Percentiles rank a stretch among this genome's conserved stretches.
Evolutionary conservation across 1,139 yeast species (phyloP).

Genomic region (Meyerozyma smithsonii): DNA sequence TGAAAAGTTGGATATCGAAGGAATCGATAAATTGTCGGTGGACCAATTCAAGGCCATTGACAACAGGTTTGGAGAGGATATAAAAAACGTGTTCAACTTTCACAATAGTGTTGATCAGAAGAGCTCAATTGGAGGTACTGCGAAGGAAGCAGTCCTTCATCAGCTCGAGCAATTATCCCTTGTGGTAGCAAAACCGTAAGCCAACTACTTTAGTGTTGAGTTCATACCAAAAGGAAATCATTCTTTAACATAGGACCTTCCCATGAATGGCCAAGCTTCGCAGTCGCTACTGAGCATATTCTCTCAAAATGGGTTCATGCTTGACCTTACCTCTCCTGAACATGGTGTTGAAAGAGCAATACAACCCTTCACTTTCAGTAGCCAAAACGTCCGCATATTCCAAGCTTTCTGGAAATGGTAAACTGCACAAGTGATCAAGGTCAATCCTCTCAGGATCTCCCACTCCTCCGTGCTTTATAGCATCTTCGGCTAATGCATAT

Average conservation of each 20-base stretch:
- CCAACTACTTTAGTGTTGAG: too few species aligned
- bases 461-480: background rate
- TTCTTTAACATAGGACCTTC: too few species aligned
- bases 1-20: conserved; percentile 68
- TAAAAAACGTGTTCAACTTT: conserved; percentile 77
- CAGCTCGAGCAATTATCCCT: conserved; percentile 55
- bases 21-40: conserved; percentile 73
- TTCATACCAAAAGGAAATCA: too few species aligned
- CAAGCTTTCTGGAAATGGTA: background rate
- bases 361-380: background rate
- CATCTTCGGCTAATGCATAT: background rate
- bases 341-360: background rate
- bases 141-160: conserved; percentile 76
- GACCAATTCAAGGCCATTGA: conserved; percentile 81
- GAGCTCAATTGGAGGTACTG: conserved; percentile 95
- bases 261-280: too few species aligned
- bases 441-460: background rate
- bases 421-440: background rate
- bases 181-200: too few species aligned
- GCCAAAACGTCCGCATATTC: background rate
- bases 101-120: conserved; percentile 96
- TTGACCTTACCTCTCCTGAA: background rate
- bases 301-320: background rate
- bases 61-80: conserved; percentile 73
- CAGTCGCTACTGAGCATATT: too few species aligned